phyloP scores from a whole-genome alignment of 306 rosid genomes.

The Urtica urens region DNA sequence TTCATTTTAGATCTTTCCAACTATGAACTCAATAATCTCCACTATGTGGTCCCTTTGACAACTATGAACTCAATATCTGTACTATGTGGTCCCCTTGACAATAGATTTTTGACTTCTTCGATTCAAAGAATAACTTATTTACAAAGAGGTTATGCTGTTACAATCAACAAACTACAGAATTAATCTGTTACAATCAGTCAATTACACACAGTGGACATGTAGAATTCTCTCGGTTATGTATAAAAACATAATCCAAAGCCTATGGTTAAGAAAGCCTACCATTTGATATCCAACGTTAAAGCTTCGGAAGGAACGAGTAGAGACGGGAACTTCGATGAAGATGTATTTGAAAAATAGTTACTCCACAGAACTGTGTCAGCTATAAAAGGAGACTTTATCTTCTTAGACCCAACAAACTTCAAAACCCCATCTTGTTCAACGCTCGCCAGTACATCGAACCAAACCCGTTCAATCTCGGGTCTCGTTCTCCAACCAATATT shows the following conservation, averaged over 20 bases:
- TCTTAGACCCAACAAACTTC: slow-evolving; percentile 39
- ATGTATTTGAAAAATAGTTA: slow-evolving; percentile 61
- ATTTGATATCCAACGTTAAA: slow-evolving; percentile 77
- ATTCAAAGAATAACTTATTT: slow-evolving; percentile 21
- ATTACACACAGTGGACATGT: slow-evolving; percentile 6
- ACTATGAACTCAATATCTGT: neutral
- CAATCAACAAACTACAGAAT: slow-evolving; percentile 15
- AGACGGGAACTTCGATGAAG: slow-evolving; percentile 58
- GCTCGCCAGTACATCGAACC: slow-evolving; percentile 57
- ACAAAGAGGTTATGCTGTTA: slow-evolving; percentile 27
- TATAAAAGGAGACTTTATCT: slow-evolving; percentile 43
- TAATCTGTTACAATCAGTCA: slow-evolving; percentile 10
- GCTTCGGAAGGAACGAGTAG: slow-evolving; percentile 69
- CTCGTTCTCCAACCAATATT: slow-evolving; percentile 69
- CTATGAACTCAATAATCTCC: neutral
- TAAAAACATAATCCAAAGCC: neutral
- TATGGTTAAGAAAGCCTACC: slow-evolving; percentile 43
- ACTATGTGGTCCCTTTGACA: neutral
- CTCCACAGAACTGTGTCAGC: slow-evolving; percentile 68
- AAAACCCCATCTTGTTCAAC: slow-evolving; percentile 36
- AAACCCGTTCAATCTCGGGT: slow-evolving; percentile 39
- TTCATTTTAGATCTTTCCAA: neutral
- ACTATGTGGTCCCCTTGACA: neutral
- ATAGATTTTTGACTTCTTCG: neutral
- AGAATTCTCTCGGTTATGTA: neutral